Evolutionary conservation across 257 asterid genomes (phyloP), one percentile per base, ranked within the genome.

Genomic region (Ilex asprella): DNA sequence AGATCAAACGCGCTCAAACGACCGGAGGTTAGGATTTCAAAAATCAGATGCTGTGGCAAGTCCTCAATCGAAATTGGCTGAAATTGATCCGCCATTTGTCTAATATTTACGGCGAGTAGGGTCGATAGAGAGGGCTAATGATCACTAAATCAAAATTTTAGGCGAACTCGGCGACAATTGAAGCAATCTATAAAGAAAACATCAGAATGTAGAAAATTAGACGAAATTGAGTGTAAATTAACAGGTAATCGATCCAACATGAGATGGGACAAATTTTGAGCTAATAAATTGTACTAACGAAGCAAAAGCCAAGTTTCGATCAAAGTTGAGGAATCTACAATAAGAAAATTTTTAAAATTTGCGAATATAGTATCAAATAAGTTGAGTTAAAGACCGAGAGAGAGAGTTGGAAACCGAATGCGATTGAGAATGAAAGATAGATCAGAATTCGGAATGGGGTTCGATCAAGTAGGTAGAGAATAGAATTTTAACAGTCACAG

Each of bases 31-130:
- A 88, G 59, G 60, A 88, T 86, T 59, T 88, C 90, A 51, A 88
- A 87, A 69, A 86, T 64, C 61, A 88, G 62, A 79, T 88, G 95
- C 68, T 62, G 66, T 16, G 96, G 96, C 75, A 88, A 74, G 70
- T 88, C 95, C 30, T 86, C 95, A 71, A 88, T 70, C 12, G 68
- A 57, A 60, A 68, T 61, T 58, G 80, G 63, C 77, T 75, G 73
- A 10, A 76, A 70, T 44, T 79, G 72, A 75, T 82, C 92, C 79
- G 80, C 92, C 92, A 84, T 84, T 21, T 21, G 27, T 21, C 27
- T 0, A 21, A 21, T 3, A 35, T n/a, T 14, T 2, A 49, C 14
- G 16, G 16, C 3, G 9, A 7, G 50, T 12, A n/a, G 8, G 55
- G 13, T 14, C 13, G 5, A 50, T 8, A 8, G 14, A 6, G 13